These are phyloP conservation scores for Metschnikowia rubicola DNA, from an alignment of 805 yeast genomes.

Conservation along the genomic window DNA sequence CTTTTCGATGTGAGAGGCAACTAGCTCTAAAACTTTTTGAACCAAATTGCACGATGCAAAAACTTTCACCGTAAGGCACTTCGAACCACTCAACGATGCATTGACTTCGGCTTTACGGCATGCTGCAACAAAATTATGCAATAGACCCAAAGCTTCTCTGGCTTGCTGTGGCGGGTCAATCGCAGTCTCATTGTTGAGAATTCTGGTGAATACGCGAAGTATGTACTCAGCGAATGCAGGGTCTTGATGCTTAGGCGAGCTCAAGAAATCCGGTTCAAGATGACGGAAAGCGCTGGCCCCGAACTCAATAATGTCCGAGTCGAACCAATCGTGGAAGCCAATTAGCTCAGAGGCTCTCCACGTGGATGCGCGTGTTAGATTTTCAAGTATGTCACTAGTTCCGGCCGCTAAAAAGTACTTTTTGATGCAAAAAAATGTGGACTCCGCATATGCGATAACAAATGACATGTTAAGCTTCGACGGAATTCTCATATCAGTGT, in stretches of 20 bases:
- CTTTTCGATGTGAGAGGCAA: background rate
- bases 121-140: constrained; percentile 26
- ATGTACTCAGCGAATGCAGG: background rate
- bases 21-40: constrained; percentile 3
- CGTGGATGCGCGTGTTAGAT: constrained; percentile 13
- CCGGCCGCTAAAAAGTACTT: constrained; percentile 21
- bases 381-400: constrained; percentile 14
- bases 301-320: constrained; percentile 12
- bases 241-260: background rate
- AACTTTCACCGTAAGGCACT: background rate
- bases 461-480: constrained; percentile 24
- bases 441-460: constrained; percentile 32
- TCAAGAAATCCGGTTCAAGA: background rate
- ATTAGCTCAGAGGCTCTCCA: constrained; percentile 29
- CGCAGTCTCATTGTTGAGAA: background rate
- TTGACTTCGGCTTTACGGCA: constrained; percentile 22
- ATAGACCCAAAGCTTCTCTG: constrained; percentile 15
- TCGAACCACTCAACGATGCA: constrained; percentile 6
- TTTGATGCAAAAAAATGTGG: constrained; percentile 27
- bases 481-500: background rate
- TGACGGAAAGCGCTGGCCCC: background rate
- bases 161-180: background rate
- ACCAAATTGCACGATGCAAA: constrained; percentile 2
- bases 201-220: background rate
- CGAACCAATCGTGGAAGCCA: constrained; percentile 35